Percentiles rank a stretch among this genome's conserved stretches.
phyloP scores from a whole-genome alignment of 2,329 filamentous ascomycete species.

The Neoarthrinium moseri region DNA sequence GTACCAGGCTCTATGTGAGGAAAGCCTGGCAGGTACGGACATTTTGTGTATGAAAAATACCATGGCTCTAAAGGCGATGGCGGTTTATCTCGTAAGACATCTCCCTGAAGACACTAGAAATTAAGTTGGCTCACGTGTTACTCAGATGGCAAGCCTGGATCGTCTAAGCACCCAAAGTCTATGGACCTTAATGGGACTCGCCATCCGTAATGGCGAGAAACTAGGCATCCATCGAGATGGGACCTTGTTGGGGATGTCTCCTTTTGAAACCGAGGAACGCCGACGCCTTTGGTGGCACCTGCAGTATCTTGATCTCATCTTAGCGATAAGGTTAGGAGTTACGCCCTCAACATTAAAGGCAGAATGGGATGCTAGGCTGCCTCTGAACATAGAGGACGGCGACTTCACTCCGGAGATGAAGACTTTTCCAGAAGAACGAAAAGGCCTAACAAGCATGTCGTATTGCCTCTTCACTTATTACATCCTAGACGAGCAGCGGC shows the following conservation, averaged over 20 bases:
- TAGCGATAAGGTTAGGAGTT: not conserved
- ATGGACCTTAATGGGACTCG: constrained; percentile 8
- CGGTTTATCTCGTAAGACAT: constrained; percentile 3
- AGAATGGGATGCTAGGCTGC: constrained; percentile 5
- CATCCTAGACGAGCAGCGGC: constrained; percentile 7
- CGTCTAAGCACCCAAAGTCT: not conserved
- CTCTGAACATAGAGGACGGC: constrained; percentile 5
- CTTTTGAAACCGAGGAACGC: constrained; percentile 2
- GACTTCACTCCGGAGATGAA: not conserved
- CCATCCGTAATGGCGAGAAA: constrained; percentile 5
- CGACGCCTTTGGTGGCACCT: constrained; percentile 11
- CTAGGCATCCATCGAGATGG: constrained; percentile 8
- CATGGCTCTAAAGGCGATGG: constrained; percentile 4
- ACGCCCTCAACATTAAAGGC: not conserved
- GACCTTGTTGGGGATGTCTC: constrained; percentile 2
- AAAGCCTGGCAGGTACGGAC: not conserved
- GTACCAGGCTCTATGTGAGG: not conserved
- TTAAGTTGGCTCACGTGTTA: not conserved
- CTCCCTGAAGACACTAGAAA: not conserved
- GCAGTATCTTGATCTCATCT: constrained; percentile 6
- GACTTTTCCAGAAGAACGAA: not conserved
- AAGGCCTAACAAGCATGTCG: constrained; percentile 4
- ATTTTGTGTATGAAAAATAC: not conserved
- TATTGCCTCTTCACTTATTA: constrained; percentile 7
- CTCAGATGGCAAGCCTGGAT: not conserved